Percentiles rank a stretch among this genome's conserved stretches.
These are phyloP conservation scores for Eudorina sp. DNA, from an alignment of 139 green algal genomes.

Conservation along the genomic window DNA sequence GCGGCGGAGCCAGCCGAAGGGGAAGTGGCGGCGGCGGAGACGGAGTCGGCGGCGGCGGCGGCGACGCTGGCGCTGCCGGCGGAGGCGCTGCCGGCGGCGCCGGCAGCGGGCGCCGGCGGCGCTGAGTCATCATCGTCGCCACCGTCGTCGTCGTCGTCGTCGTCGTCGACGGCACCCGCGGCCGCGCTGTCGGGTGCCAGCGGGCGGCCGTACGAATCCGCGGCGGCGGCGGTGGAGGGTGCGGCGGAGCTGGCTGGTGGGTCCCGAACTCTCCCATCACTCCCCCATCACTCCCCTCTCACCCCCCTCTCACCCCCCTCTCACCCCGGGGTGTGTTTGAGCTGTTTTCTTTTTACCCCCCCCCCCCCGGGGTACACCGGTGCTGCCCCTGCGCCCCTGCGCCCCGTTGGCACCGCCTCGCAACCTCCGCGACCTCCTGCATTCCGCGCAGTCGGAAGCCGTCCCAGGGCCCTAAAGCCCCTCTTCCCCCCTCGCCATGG, in stretches of 20 bases:
- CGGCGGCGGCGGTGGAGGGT: constrained; percentile 47
- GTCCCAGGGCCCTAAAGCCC: too few relatives aligned
- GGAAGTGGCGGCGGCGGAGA: constrained; percentile 36
- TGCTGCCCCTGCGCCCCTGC: too few relatives aligned
- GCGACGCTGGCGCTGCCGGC: background rate
- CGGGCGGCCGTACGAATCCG: constrained; percentile 20
- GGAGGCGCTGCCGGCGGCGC: background rate
- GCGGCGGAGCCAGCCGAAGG: background rate
- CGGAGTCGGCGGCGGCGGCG: background rate
- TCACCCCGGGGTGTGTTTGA: too few relatives aligned
- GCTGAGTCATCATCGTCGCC: too few relatives aligned
- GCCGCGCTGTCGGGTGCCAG: background rate
- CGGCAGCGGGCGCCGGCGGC: background rate
- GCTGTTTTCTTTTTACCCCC: too few relatives aligned
- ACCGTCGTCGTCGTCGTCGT: too few relatives aligned
- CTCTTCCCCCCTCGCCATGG: too few relatives aligned
- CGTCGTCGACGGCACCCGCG: background rate
- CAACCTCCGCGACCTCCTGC: background rate
- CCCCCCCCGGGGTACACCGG: too few relatives aligned
- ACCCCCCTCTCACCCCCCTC: too few relatives aligned
- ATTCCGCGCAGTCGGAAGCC: too few relatives aligned
- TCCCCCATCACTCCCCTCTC: too few relatives aligned
- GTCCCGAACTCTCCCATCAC: too few relatives aligned
- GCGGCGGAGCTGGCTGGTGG: constrained; percentile 36
- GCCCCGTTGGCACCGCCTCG: background rate